Percentiles rank a stretch among this genome's conserved stretches.
These are phyloP conservation scores for Asterionellopsis glacialis DNA, from an alignment of 108 stramenopile genomes.

Conservation along the genomic window DNA sequence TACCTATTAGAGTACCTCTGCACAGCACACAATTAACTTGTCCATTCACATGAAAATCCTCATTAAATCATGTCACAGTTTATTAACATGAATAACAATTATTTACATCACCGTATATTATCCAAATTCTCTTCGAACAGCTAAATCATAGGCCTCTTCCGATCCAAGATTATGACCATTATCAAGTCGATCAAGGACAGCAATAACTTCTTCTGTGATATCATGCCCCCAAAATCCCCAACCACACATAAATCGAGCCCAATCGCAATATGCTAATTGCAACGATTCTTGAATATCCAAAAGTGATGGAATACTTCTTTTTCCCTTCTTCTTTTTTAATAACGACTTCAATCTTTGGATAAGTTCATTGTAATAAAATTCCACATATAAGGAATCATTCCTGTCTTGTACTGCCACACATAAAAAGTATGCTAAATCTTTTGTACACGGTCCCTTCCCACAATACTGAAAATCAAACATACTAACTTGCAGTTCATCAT, in stretches of 20 bases:
- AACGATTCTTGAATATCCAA: constrained; percentile 44
- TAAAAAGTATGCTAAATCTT: constrained; percentile 73
- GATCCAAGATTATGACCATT: constrained; percentile 39
- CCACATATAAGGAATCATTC: constrained; percentile 20
- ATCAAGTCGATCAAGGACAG: constrained; percentile 46
- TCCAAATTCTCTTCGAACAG: constrained; percentile 42
- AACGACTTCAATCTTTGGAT: too few species aligned
- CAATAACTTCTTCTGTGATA: constrained; percentile 21
- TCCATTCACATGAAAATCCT: too few species aligned
- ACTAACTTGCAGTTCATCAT: background rate
- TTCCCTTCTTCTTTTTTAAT: constrained; percentile 10
- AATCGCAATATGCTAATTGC: constrained; percentile 59
- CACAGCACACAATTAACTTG: too few species aligned
- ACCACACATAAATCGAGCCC: constrained; percentile 60
- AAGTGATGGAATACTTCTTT: constrained; percentile 24
- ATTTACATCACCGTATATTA: too few species aligned
- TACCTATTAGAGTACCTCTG: too few species aligned
- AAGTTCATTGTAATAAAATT: constrained; percentile 22
- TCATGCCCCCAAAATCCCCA: constrained; percentile 74
- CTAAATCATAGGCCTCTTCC: constrained; percentile 53
- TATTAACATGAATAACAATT: too few species aligned
- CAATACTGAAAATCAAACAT: constrained; percentile 80
- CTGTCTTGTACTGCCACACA: constrained; percentile 33
- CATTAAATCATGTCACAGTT: too few species aligned
- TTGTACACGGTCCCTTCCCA: constrained; percentile 54